Conservation (phyloP, 495 filamentous ascomycete genomes). For the Clavariopsis aquatica region DNA sequence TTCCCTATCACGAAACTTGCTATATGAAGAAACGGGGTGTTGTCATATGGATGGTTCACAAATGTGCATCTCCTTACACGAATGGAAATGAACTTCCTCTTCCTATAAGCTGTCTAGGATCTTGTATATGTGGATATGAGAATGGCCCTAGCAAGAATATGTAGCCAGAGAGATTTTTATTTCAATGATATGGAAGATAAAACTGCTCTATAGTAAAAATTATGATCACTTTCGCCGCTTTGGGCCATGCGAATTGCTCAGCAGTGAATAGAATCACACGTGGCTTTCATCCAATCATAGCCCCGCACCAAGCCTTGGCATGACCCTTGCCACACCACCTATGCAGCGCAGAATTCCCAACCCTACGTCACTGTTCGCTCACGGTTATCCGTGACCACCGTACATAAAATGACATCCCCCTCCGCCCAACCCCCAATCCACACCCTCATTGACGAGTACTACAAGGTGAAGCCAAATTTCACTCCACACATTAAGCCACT, state of each 20-base stretch:
- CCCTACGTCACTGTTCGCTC: conserved; percentile 15
- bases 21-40: neutral
- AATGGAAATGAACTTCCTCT: neutral
- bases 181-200: too few relatives aligned
- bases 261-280: too few relatives aligned
- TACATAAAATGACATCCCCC: conserved; percentile 8
- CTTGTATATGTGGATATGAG: neutral
- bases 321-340: neutral
- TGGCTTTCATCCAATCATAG: neutral
- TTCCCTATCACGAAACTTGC: neutral
- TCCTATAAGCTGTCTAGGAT: neutral
- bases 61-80: neutral
- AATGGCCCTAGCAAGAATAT: neutral
- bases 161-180: neutral
- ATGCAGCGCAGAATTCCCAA: neutral
- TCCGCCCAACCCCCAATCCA: neutral
- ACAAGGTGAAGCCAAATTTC: conserved; percentile 25
- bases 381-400: neutral
- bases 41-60: neutral
- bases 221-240: too few relatives aligned
- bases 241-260: too few relatives aligned
- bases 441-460: conserved; percentile 23
- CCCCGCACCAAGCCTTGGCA: neutral
- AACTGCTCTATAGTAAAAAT: too few relatives aligned
- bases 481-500: conserved; percentile 2